Evolutionary conservation across 116 monocot genomes (phyloP).

Genomic region (Trichopus zeylanicus): DNA sequence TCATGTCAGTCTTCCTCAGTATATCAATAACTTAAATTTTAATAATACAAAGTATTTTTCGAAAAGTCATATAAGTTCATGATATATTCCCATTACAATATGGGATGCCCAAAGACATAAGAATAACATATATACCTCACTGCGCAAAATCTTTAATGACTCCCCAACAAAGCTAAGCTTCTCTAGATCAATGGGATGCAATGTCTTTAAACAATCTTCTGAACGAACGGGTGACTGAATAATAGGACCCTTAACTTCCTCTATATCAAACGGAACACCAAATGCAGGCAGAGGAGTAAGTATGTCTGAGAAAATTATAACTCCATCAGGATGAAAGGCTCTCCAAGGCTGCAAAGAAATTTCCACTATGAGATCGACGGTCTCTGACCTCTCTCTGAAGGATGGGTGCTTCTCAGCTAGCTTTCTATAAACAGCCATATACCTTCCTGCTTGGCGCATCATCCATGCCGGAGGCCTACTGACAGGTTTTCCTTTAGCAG

Average conservation of each 20-base stretch:
- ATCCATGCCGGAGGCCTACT: constrained; percentile 93
- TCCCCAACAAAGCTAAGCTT: constrained; percentile 88
- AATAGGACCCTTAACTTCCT: constrained; percentile 78
- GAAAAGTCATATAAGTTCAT: too few species aligned
- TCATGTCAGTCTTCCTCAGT: too few species aligned
- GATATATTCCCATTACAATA: too few species aligned
- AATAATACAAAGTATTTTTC: too few species aligned
- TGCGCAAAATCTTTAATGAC: constrained; percentile 63
- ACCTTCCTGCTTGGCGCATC: constrained; percentile 99
- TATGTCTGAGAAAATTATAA: constrained; percentile 94
- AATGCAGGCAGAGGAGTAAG: constrained; percentile 91
- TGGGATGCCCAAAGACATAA: neutral
- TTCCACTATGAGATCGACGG: constrained; percentile 84
- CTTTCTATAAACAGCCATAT: constrained; percentile 81
- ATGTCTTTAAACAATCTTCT: constrained; percentile 47
- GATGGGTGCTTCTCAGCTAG: constrained; percentile 76
- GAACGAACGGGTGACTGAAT: constrained; percentile 59
- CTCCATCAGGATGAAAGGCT: constrained; percentile 85
- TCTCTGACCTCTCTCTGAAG: constrained; percentile 92
- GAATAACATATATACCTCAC: constrained; percentile 45
- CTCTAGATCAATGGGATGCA: constrained; percentile 70
- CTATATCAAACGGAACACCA: constrained; percentile 91
- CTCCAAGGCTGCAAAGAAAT: constrained; percentile 97
- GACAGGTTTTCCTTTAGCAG: constrained; percentile 59
- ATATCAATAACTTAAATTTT: too few species aligned